phyloP scores from a whole-genome alignment of 2,329 filamentous ascomycete species.

The Phyllosticta citriasiana region DNA sequence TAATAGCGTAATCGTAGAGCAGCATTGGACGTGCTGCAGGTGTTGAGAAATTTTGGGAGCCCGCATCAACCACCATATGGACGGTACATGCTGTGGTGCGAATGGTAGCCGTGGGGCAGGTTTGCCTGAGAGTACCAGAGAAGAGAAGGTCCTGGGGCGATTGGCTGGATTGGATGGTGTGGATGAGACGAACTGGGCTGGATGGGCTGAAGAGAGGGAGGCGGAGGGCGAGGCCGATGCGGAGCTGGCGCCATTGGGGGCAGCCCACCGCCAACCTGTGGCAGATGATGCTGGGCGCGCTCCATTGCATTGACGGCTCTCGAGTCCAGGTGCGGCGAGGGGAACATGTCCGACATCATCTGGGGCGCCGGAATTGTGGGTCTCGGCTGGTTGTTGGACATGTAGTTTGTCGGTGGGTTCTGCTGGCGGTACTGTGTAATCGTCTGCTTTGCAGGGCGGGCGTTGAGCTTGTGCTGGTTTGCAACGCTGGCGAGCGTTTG shows the following conservation, averaged over 20 bases:
- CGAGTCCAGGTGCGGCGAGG: background rate
- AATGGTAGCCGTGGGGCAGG: background rate
- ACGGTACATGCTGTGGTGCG: background rate
- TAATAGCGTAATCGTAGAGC: background rate
- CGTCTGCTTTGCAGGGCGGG: background rate
- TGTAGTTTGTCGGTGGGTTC: constrained; percentile 1
- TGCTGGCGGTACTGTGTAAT: constrained; percentile 7
- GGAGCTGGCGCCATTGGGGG: background rate
- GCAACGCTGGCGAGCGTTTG: constrained; percentile 4
- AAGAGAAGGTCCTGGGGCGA: background rate
- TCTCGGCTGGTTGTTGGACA: background rate
- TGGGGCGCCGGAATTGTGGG: background rate
- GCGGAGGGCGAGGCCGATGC: background rate
- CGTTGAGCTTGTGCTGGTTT: constrained; percentile 4
- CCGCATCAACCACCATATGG: background rate
- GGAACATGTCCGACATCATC: background rate
- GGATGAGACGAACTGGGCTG: background rate
- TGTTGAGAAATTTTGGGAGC: too few relatives aligned
- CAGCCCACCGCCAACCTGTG: background rate
- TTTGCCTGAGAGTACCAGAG: background rate
- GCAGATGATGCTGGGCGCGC: background rate
- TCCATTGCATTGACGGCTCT: background rate
- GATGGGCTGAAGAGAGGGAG: background rate
- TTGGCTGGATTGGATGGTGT: background rate
- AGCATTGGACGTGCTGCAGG: too few relatives aligned